A percentile compares a stretch with the other conserved stretches of the same genome.
Evolutionary conservation across 495 filamentous ascomycete species (phyloP).

Genomic region (Penicillium turbatum): DNA sequence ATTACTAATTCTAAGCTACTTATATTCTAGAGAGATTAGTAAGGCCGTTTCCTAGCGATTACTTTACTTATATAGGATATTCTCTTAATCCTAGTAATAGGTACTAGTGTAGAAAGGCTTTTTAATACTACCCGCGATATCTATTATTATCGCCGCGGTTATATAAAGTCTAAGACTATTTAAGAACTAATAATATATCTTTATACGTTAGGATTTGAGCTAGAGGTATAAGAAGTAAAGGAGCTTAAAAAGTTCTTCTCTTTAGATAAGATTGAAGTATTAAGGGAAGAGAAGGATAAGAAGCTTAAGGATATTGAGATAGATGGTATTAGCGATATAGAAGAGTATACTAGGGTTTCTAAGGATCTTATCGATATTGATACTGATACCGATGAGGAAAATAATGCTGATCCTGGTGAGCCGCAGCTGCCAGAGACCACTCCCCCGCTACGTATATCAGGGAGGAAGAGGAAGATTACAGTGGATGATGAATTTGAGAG

Average conservation of each 20-base stretch:
- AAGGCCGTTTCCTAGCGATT: background rate
- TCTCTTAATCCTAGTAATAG: background rate
- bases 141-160: background rate
- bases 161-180: background rate
- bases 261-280: no score
- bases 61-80: background rate
- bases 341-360: background rate
- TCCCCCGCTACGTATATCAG: no score
- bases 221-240: background rate
- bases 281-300: background rate
- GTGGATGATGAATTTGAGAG: no score
- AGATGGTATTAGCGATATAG: no score
- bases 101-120: background rate
- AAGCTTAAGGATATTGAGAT: background rate
- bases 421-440: no score
- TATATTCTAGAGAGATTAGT: background rate
- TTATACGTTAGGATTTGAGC: background rate
- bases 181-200: background rate
- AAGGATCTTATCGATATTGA: background rate
- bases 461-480: no score
- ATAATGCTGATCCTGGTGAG: no score
- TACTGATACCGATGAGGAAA: no score
- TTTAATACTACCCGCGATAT: background rate
- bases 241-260: background rate
- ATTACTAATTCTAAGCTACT: background rate